A percentile compares a stretch with the other conserved stretches of the same genome.
Conservation (phyloP, 495 filamentous ascomycete species). For the Chlorociboria aeruginascens region DNA sequence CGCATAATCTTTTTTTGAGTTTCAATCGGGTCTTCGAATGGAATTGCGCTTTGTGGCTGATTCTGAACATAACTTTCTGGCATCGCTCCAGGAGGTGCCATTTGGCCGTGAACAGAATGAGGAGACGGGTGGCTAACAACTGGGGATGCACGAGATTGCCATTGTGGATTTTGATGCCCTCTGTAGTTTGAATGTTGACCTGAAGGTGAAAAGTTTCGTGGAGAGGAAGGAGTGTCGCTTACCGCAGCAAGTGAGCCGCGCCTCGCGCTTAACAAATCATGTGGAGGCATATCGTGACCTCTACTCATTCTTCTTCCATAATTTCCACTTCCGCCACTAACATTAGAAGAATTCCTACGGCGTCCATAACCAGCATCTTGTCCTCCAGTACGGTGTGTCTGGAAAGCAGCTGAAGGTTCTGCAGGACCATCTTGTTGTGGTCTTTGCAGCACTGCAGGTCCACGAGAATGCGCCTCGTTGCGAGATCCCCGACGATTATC, state of each 20-base stretch:
- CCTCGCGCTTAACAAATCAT: conserved; percentile 30
- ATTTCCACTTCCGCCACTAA: conserved; percentile 79
- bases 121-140: conserved; percentile 35
- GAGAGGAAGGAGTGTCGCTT: conserved; percentile 35
- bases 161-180: conserved; percentile 27
- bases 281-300: conserved; percentile 33
- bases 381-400: conserved; percentile 58
- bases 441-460: conserved; percentile 74
- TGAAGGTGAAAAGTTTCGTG: conserved; percentile 30
- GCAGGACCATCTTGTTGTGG: conserved; percentile 50
- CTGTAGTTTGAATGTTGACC: conserved; percentile 23
- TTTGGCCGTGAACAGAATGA: conserved; percentile 18
- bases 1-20: conserved; percentile 79
- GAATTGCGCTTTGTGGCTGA: conserved; percentile 13
- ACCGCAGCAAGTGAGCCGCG: conserved; percentile 32
- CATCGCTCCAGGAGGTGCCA: conserved; percentile 18
- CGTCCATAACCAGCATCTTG: conserved; percentile 64
- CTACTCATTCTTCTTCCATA: conserved; percentile 36
- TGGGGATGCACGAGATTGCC: conserved; percentile 38
- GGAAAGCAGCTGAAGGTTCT: conserved; percentile 87
- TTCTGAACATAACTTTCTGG: conserved; percentile 2
- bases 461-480: conserved; percentile 52
- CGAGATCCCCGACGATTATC: conserved; percentile 62
- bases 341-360: conserved; percentile 83
- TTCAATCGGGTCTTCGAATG: conserved; percentile 45